Evolutionary conservation across 2,329 filamentous ascomycete species (phyloP), one percentile per base, ranked within the genome.

Genomic region (Stagonosporopsis chrysanthemi): DNA sequence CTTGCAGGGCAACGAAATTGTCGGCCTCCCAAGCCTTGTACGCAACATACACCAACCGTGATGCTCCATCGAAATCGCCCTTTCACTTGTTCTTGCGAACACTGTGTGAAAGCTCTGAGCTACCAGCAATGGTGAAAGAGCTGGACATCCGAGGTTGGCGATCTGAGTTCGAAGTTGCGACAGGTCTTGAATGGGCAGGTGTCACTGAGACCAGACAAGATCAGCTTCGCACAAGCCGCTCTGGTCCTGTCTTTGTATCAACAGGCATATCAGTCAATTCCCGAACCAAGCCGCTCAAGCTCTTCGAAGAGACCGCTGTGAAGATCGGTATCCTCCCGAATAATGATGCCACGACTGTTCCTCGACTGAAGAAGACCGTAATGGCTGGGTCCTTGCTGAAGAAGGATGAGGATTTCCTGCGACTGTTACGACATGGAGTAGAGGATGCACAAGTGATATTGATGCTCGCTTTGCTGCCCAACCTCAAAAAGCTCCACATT

Each of bases 81-180:
- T 43, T 43, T 15, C 14, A 48, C 17, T n/a, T 43, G n/a, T 48
- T 43, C n/a, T 17, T 48, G 19, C 44, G 29, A 17, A 54, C 52
- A 6, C 4, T 54, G 8, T 54, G 44, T 22, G 52, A 43, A 23
- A n/a, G 14, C 1, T n/a, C 38, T 6, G 23, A 60, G 14, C 50
- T 54, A 23, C 50, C 49, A 29, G 49, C 38, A 0, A 49, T 52
- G 26, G 53, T 62, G 6, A 60, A 49, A 5, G 17, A 5, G 2
- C 24, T 62, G 11, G 43, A 60, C 12, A 55, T 60, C 4, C 56
- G 53, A 6, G 60, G 56, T 6, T 62, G 56, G 53, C 57, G 60
- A 15, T 60, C 60, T 11, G 47, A 60, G 8, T 52, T 45, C 26
- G 52, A 60, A 19, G 41, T 57, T 1, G 60, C 45, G 0, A 57